phyloP scores from a whole-genome alignment of 225 moss, liverwort and hornwort species.

The Climacium dendroides region DNA sequence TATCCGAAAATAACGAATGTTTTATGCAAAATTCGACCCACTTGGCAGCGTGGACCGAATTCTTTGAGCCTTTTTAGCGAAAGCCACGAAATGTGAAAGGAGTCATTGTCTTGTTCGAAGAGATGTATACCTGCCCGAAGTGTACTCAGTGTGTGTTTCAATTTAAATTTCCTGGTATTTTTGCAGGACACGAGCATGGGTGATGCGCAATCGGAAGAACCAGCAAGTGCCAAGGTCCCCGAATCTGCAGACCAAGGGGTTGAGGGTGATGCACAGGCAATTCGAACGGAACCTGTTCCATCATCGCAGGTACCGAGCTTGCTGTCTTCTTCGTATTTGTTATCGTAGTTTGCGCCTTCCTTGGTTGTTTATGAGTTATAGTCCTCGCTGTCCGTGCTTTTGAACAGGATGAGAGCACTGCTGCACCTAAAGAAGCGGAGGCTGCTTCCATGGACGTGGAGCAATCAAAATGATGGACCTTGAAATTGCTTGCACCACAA shows the following conservation, averaged over 20 bases:
- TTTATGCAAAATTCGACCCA: background rate
- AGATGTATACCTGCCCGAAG: background rate
- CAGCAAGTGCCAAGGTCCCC: background rate
- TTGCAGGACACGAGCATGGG: constrained; percentile 3
- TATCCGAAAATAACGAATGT: background rate
- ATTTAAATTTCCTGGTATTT: background rate
- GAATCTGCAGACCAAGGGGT: constrained; percentile 1
- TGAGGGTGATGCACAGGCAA: background rate
- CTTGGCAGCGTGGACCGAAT: too few species aligned
- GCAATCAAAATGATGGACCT: background rate
- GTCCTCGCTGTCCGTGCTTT: background rate
- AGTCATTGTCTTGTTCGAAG: too few species aligned
- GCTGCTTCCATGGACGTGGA: constrained; percentile 10
- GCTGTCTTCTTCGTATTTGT: background rate
- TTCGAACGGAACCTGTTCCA: background rate
- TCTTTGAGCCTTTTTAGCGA: background rate
- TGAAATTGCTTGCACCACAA: background rate
- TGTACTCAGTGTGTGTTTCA: background rate
- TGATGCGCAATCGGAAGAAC: background rate
- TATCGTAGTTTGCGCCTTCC: background rate
- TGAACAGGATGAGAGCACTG: constrained; percentile 11
- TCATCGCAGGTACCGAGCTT: too few species aligned
- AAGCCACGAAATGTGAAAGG: background rate
- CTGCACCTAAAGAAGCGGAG: constrained; percentile 2
- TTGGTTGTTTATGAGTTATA: background rate